phyloP scores from a whole-genome alignment of 78 protist species.

The Speleostelium caveatum region DNA sequence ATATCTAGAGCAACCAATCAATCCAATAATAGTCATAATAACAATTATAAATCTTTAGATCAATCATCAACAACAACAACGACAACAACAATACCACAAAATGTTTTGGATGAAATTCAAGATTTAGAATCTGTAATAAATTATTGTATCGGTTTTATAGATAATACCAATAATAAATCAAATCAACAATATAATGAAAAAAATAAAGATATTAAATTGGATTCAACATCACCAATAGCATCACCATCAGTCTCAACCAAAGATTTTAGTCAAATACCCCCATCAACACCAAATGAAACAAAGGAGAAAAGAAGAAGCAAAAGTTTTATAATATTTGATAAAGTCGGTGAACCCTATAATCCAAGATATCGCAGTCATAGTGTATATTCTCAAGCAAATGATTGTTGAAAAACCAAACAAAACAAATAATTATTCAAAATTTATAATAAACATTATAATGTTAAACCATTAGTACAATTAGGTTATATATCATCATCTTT shows the following conservation, averaged over 20 bases:
- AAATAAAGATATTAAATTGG: neutral
- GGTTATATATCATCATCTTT: no score
- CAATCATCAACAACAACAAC: neutral
- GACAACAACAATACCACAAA: neutral
- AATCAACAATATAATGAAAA: neutral
- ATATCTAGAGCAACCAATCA: neutral
- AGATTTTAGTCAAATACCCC: neutral
- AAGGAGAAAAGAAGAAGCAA: slow-evolving; percentile 8
- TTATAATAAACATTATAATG: neutral
- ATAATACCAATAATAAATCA: neutral
- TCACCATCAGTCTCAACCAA: neutral
- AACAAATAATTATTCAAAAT: neutral
- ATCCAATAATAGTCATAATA: neutral
- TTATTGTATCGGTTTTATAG: neutral
- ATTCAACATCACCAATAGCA: neutral
- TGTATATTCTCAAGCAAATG: neutral
- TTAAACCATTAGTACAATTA: no score
- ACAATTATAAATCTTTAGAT: neutral
- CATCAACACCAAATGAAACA: neutral
- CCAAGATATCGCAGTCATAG: neutral
- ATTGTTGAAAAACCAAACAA: neutral
- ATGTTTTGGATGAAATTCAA: neutral
- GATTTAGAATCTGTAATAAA: neutral
- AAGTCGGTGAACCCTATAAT: neutral
- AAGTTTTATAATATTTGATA: neutral